These are phyloP conservation scores for Dryas drummondii DNA, from an alignment of 306 rosid genomes.

Conservation along the genomic window DNA sequence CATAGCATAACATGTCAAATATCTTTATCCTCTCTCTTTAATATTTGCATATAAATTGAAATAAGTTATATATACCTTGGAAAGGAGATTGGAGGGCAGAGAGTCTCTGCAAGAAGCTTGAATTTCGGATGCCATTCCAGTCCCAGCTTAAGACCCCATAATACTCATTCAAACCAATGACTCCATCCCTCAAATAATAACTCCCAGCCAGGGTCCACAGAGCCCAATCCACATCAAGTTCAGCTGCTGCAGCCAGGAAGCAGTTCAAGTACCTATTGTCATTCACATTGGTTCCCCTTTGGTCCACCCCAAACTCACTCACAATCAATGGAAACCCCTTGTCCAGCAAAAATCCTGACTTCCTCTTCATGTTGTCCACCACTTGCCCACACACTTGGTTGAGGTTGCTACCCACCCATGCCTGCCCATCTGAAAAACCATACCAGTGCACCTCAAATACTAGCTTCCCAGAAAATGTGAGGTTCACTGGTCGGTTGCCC, in stretches of 20 bases:
- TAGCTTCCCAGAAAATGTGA: slow-evolving; percentile 55
- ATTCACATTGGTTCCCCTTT: slow-evolving; percentile 72
- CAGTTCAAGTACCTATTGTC: slow-evolving; percentile 79
- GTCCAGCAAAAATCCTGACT: slow-evolving; percentile 55
- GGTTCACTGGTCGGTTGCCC: slow-evolving; percentile 35
- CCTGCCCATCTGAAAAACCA: slow-evolving; percentile 60
- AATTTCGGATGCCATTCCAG: slow-evolving; percentile 54
- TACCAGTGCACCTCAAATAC: slow-evolving; percentile 88
- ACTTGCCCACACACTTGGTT: slow-evolving; percentile 85
- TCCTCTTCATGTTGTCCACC: slow-evolving; percentile 40
- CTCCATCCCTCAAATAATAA: slow-evolving; percentile 69
- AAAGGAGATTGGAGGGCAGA: slow-evolving; percentile 69
- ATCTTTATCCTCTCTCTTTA: too few species aligned
- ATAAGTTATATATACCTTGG: slow-evolving; percentile 53
- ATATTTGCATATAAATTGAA: background rate
- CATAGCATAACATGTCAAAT: too few species aligned
- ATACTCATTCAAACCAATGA: slow-evolving; percentile 65
- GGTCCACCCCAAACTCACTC: slow-evolving; percentile 79
- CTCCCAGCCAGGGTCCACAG: slow-evolving; percentile 86
- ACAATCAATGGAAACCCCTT: slow-evolving; percentile 77
- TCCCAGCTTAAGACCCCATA: slow-evolving; percentile 63
- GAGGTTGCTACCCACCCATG: slow-evolving; percentile 68
- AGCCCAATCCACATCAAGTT: slow-evolving; percentile 79
- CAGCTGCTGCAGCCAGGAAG: slow-evolving; percentile 63
- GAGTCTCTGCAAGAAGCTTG: slow-evolving; percentile 48